Evolutionary conservation across 177 flowering plant species (phyloP).

Genomic region (Vitis hybrid): DNA sequence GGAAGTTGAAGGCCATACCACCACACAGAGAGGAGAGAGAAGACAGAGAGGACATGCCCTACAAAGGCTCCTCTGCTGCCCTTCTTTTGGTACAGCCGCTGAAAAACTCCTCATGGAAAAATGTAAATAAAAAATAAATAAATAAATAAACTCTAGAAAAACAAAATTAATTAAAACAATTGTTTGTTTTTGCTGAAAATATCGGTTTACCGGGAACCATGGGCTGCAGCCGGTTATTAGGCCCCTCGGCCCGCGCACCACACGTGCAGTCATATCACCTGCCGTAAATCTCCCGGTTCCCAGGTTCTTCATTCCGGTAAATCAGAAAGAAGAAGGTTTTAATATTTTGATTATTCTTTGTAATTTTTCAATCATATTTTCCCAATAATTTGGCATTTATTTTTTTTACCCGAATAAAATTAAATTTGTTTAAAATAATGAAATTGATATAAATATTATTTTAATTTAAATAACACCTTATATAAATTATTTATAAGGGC

Average conservation of each 20-base stretch:
- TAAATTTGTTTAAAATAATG: no score
- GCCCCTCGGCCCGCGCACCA: conserved; percentile 40
- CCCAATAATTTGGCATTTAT: no score
- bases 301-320: background rate
- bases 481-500: no score
- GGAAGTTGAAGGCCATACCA: conserved; percentile 10
- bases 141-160: background rate
- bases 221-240: conserved; percentile 32
- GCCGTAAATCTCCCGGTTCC: conserved; percentile 19
- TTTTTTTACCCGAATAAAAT: no score
- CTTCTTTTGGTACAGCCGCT: conserved; percentile 27
- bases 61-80: conserved; percentile 23
- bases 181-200: background rate
- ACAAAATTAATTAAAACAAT: background rate
- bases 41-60: conserved; percentile 19
- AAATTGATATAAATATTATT: no score
- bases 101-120: conserved; percentile 9
- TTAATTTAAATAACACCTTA: no score
- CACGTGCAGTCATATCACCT: conserved; percentile 53
- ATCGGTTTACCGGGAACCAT: conserved; percentile 24
- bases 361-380: no score
- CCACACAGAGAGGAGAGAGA: conserved; percentile 1
- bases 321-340: no score
- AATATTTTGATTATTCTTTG: no score
- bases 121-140: background rate